Base-by-base conservation (phyloP, 2,329 filamentous ascomycete genomes). In the Colletotrichum sp. region DNA sequence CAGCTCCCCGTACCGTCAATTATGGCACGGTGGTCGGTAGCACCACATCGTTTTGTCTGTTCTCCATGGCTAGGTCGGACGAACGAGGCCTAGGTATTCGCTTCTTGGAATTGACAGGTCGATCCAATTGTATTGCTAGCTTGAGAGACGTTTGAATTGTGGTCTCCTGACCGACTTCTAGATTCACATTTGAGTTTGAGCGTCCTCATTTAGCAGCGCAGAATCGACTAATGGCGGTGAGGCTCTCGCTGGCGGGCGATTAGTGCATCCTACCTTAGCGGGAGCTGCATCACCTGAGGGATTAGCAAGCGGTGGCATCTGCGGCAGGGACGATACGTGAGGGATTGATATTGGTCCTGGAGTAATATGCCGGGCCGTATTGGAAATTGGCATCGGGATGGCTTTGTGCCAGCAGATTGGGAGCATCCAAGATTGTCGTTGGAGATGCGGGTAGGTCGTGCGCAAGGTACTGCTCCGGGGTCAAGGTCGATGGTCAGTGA, bases 211-310 rank as follows among this genome's bases (percentile, higher is more conserved):
- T 30, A 49, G 59, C 62, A 69, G 70, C 69, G 57, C 64, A 64
- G 57, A 63, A n/a, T 32, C 30, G 32, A 44, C 73, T 76, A 76
- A 69, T 52, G 73, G 73, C 73, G 73, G 73, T 76, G 73, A 76
- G 70, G 70, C 73, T 76, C 70, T 69, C 39, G 70, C 26, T 67
- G 69, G 73, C 57, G 63, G 73, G 26, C 26, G 26, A 57, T 69
- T 76, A 76, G 73, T 65, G 73, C 64, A 73, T 76, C 39, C 69
- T 72, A 34, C 64, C 30, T 21, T 59, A 28, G 24, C n/a, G 32
- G 70, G 30, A 63, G 69, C 63, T 72, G 70, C 44, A 64, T 76
- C 73, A 73, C 64, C 70, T 76, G 70, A 73, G 69, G 64, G 64
- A 69, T 73, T 69, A 65, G 73, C 44, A 73, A 55, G 39, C 57